Percentiles rank a stretch among this genome's conserved stretches.
phyloP scores from a whole-genome alignment of 1,284 basidiomycete genomes.

The Malassezia pachydermatis region DNA sequence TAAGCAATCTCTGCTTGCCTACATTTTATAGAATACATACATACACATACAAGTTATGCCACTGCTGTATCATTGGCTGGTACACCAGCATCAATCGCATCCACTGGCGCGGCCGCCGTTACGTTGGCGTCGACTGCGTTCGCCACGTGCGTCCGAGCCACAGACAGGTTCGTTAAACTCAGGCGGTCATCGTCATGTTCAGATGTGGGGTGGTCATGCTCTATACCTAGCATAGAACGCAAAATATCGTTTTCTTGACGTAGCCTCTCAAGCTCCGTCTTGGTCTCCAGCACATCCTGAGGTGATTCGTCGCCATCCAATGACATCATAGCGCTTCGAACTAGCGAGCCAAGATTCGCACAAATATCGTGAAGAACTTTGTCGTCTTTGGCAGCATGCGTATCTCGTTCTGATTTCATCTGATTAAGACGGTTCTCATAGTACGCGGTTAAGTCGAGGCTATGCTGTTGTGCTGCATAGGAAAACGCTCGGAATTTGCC shows the following conservation, averaged over 20 bases:
- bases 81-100: constrained; percentile 7
- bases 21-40: constrained; percentile 12
- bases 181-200: not conserved
- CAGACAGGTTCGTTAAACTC: constrained; percentile 21
- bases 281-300: constrained; percentile 29
- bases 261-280: constrained; percentile 37
- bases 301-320: constrained; percentile 28
- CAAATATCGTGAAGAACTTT: constrained; percentile 5
- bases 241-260: constrained; percentile 40
- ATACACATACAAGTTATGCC: too few relatives aligned
- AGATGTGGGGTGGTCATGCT: not conserved
- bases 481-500: constrained; percentile 83
- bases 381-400: too few relatives aligned
- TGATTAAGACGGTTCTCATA: constrained; percentile 58
- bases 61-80: not conserved
- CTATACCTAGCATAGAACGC: constrained; percentile 28
- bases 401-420: not conserved
- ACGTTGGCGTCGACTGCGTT: not conserved
- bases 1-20: too few relatives aligned
- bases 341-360: constrained; percentile 29
- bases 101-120: not conserved
- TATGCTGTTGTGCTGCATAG: constrained; percentile 83
- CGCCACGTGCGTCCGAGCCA: not conserved
- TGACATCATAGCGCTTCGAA: constrained; percentile 21
- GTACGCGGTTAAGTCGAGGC: constrained; percentile 74